Evolutionary conservation across 768 basidiomycete species (phyloP).

Genomic region (Suillus clintonianus): DNA sequence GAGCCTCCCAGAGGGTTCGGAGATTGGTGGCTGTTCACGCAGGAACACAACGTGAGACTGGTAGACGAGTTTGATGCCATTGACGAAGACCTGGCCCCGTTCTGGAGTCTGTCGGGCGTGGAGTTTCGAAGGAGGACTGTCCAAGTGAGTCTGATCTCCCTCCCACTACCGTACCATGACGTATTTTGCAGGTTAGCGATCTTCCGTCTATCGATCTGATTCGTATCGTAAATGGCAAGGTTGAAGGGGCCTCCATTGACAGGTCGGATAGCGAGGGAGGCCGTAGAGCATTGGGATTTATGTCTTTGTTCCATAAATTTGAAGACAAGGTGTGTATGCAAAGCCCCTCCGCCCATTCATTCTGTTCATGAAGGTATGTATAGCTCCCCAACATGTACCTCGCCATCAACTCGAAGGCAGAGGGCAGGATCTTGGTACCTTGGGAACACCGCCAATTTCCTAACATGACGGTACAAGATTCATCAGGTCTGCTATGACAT

Average conservation of each 20-base stretch:
- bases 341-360: not conserved
- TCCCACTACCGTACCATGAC: not conserved
- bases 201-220: slow-evolving; percentile 87
- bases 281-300: slow-evolving; percentile 77
- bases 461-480: slow-evolving; percentile 58
- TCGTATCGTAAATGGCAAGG: slow-evolving; percentile 67
- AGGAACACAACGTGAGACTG: slow-evolving; percentile 71
- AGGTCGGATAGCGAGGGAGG: slow-evolving; percentile 66
- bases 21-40: slow-evolving; percentile 83
- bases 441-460: slow-evolving; percentile 83
- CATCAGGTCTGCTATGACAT: slow-evolving; percentile 27
- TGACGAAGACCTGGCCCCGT: slow-evolving; percentile 80
- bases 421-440: slow-evolving; percentile 89
- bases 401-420: slow-evolving; percentile 90
- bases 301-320: slow-evolving; percentile 73
- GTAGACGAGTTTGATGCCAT: slow-evolving; percentile 89
- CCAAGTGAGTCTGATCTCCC: slow-evolving; percentile 45
- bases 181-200: slow-evolving; percentile 56
- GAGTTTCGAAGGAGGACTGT: slow-evolving; percentile 67
- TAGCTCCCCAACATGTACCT: slow-evolving; percentile 95
- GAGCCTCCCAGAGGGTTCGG: slow-evolving; percentile 91
- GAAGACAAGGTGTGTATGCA: slow-evolving; percentile 51
- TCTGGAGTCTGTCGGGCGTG: slow-evolving; percentile 71
- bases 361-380: not conserved
- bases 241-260: slow-evolving; percentile 57